Conservation (phyloP, 2,329 filamentous ascomycete genomes). For the Colletotrichum musae region DNA sequence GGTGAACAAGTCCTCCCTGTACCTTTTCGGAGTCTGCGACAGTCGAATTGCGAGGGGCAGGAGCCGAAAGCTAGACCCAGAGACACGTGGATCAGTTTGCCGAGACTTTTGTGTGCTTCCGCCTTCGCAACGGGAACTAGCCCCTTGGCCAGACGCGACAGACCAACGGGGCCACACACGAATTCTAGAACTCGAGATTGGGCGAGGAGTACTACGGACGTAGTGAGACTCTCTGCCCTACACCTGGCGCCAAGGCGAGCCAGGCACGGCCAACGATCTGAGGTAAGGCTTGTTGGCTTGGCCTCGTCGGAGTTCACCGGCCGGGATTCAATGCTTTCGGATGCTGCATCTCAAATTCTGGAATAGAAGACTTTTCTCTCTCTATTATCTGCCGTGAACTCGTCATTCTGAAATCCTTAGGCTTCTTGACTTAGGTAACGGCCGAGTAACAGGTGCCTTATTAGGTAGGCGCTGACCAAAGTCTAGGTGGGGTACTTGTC, state of each 20-base stretch:
- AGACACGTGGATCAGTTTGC: slow-evolving; percentile 24
- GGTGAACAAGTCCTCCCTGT: neutral
- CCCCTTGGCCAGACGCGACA: neutral
- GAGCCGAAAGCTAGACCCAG: neutral
- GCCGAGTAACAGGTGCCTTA: too few species aligned
- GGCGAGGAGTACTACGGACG: slow-evolving; percentile 20
- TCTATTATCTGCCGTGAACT: too few species aligned
- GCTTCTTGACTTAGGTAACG: too few species aligned
- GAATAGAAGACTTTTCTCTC: too few species aligned
- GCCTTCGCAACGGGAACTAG: slow-evolving; percentile 16
- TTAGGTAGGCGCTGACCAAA: too few species aligned
- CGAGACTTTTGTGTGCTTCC: neutral
- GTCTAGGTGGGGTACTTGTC: too few species aligned
- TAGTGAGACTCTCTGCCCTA: neutral
- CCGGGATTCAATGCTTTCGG: too few species aligned
- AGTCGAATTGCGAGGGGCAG: neutral
- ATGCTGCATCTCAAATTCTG: too few species aligned
- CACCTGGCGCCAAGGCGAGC: neutral
- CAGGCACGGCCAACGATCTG: neutral
- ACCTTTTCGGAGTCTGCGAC: neutral
- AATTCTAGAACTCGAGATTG: slow-evolving; percentile 7
- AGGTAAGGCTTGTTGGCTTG: neutral
- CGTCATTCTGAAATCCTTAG: too few species aligned
- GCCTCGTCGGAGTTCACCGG: neutral
- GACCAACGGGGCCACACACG: neutral